phyloP scores from a whole-genome alignment of 2,329 filamentous ascomycete genomes.

The Epichloe hybrida region DNA sequence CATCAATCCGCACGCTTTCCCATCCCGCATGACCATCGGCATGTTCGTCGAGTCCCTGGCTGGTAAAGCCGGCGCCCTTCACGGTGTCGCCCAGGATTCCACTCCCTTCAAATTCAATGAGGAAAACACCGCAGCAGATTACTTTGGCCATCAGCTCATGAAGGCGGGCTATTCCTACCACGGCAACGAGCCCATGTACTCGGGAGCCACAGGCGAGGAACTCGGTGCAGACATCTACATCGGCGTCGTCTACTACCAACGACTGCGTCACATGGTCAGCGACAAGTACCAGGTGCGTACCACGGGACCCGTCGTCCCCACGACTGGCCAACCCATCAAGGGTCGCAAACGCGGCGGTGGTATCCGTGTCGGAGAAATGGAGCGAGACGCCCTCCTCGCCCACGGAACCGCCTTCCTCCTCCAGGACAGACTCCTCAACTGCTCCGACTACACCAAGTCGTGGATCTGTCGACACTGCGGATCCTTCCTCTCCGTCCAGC shows the following conservation, averaged over 20 bases:
- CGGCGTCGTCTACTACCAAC: slow-evolving; percentile 95
- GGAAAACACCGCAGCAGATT: slow-evolving; percentile 80
- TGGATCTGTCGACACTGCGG: slow-evolving; percentile 87
- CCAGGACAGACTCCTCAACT: slow-evolving; percentile 93
- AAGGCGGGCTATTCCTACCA: slow-evolving; percentile 96
- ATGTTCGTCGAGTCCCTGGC: slow-evolving; percentile 98
- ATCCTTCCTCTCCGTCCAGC: slow-evolving; percentile 78
- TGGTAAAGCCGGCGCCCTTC: slow-evolving; percentile 85
- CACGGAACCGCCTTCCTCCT: slow-evolving; percentile 92
- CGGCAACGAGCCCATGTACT: slow-evolving; percentile 98
- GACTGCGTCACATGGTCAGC: slow-evolving; percentile 98
- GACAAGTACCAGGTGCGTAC: slow-evolving; percentile 98
- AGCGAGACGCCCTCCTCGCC: slow-evolving; percentile 85
- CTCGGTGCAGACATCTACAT: slow-evolving; percentile 92
- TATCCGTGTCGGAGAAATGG: slow-evolving; percentile 99
- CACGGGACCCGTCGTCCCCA: slow-evolving; percentile 77
- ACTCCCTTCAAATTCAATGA: slow-evolving; percentile 94
- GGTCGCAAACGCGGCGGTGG: slow-evolving; percentile 91
- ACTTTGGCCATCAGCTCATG: slow-evolving; percentile 90
- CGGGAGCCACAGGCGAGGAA: slow-evolving; percentile 88
- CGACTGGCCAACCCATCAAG: slow-evolving; percentile 94
- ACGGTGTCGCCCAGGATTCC: slow-evolving; percentile 89
- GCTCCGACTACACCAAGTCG: slow-evolving; percentile 79
- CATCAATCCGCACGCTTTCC: slow-evolving; percentile 99
- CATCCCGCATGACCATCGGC: slow-evolving; percentile 98